Base-by-base conservation (phyloP, 2,329 filamentous ascomycete genomes). In the Botryotinia narcissicola region DNA sequence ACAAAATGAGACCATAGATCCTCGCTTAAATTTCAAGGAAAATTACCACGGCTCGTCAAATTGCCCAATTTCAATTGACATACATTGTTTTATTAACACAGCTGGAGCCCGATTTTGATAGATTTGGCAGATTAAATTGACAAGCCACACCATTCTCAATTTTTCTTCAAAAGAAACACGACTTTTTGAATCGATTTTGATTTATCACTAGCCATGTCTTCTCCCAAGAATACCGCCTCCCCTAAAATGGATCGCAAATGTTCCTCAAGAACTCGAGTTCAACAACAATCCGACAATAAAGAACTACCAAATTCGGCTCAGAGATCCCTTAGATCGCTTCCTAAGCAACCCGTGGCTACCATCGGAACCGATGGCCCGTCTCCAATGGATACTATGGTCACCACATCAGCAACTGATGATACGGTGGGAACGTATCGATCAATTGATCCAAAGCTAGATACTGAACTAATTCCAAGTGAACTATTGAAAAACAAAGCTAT, bases 401-500 rank as follows among this genome's bases (percentile, higher is more conserved):
- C 1, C 12, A 1, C 0, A n/a, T 6, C 1, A 10, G 6, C 0
- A n/a, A 20, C 25, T 4, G 0, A 22, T 29, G 14, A 16, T 51
- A 37, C 29, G 4, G 14, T 14, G n/a, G 8, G 32, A n/a, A 2
- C 1, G 14, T 51, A 51, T 22, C 29, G 44, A 6, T 20, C 46
- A 5, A n/a, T 67, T 20, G 16, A 37, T 12, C 22, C 63, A 4
- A 67, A 37, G 44, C 22, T 16, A 6, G 12, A 51, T 3, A 1
- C 10, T 3, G 7, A 35, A 51, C 14, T 32, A 5, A 16, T 37
- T 1, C 12, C 22, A 51, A n/a, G 14, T 51, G 2, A 22, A n/a
- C 8, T 14, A 7, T n/a, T 12, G 25, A 4, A 67, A 9, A 22
- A 12, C 22, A 40, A 1, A 10, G 44, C 44, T 8, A 37, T 20